Conservation (phyloP, 164 flowering plant genomes). For the Chimonanthus salicifolius region DNA sequence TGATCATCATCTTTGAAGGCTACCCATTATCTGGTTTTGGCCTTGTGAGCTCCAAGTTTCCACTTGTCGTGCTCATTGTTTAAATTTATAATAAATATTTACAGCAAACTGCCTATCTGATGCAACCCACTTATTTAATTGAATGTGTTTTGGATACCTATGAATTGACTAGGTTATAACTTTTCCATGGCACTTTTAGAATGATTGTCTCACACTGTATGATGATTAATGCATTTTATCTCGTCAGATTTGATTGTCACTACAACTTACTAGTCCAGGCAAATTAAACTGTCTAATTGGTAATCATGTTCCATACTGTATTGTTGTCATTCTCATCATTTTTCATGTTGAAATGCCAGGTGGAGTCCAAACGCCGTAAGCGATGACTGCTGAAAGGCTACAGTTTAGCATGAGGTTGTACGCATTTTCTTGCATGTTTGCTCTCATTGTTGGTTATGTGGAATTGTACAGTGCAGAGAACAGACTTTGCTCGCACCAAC, state of each 20-base stretch:
- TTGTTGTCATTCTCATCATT: neutral
- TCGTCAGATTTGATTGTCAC: neutral
- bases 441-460: neutral
- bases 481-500: neutral
- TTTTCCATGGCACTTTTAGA: too few species aligned
- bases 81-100: too few species aligned
- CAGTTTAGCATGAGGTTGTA: neutral
- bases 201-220: neutral
- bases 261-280: neutral
- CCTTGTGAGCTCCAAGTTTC: too few species aligned
- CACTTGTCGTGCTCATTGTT: too few species aligned
- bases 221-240: neutral
- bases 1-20: too few species aligned
- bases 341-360: neutral
- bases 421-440: neutral
- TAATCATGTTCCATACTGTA: neutral
- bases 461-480: conserved; percentile 1
- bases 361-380: conserved; percentile 1
- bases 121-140: too few species aligned
- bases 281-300: neutral
- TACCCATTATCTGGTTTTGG: too few species aligned
- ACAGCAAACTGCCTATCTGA: too few species aligned
- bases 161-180: too few species aligned
- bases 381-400: neutral
- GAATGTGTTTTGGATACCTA: too few species aligned